phyloP scores from a whole-genome alignment of 495 filamentous ascomycete species.

The Penicillium waksmanii region DNA sequence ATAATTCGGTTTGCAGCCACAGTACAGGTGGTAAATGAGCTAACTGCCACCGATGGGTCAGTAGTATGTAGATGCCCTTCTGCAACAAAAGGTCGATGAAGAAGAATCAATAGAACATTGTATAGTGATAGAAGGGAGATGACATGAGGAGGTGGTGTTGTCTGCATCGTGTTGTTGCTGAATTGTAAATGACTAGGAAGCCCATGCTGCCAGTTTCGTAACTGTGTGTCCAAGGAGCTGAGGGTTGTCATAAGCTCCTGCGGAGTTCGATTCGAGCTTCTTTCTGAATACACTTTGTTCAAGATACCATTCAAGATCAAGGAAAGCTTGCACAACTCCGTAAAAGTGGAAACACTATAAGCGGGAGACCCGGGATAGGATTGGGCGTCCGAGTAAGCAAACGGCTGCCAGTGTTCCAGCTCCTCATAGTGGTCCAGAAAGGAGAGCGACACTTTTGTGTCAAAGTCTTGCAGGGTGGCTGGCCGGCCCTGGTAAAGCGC shows the following conservation, averaged over 20 bases:
- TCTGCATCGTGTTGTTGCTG: constrained; percentile 7
- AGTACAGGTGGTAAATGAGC: constrained; percentile 28
- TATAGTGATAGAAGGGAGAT: constrained; percentile 27
- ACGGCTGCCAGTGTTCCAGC: constrained; percentile 34
- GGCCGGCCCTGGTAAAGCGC: constrained; percentile 41
- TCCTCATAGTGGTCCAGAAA: constrained; percentile 43
- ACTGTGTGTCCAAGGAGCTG: constrained; percentile 17
- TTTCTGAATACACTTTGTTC: constrained; percentile 32
- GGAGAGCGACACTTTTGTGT: constrained; percentile 29
- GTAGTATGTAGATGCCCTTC: constrained; percentile 34
- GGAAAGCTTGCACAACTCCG: constrained; percentile 31
- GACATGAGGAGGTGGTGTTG: constrained; percentile 22
- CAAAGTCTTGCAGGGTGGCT: constrained; percentile 26
- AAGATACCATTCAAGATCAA: constrained; percentile 32
- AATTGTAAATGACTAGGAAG: constrained; percentile 28
- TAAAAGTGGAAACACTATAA: constrained; percentile 34
- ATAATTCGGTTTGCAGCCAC: constrained; percentile 29
- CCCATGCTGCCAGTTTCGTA: constrained; percentile 24
- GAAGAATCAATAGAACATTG: constrained; percentile 27
- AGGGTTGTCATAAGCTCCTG: constrained; percentile 24
- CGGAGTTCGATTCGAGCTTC: constrained; percentile 23
- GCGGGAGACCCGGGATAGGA: constrained; percentile 22
- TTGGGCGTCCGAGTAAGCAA: constrained; percentile 21
- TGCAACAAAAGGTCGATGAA: constrained; percentile 33
- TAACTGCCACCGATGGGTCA: constrained; percentile 25